Evolutionary conservation across 371 early-diverging fungal genomes (phyloP).

Genomic region (Mucor saturninus): DNA sequence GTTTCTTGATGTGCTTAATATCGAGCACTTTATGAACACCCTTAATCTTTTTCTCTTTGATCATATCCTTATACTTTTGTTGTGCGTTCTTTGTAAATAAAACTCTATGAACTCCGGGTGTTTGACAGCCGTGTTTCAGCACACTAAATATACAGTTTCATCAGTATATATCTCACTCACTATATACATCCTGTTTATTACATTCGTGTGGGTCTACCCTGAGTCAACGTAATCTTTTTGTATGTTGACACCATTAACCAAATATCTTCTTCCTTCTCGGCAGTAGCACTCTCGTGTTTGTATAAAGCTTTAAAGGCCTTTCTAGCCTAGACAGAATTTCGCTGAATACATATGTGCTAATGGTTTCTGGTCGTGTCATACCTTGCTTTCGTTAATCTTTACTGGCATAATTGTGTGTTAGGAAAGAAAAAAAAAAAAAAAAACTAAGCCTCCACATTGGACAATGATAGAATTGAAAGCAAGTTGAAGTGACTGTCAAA

Average conservation of each 20-base stretch:
- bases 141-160: no score
- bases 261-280: conserved; percentile 27
- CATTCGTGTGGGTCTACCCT: conserved; percentile 39
- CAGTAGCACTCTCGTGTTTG: conserved; percentile 33
- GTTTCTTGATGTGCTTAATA: conserved; percentile 73
- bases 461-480: not conserved
- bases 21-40: conserved; percentile 77
- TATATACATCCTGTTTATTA: no score
- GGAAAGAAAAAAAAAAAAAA: conserved; percentile 8
- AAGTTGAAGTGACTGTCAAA: not conserved
- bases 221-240: conserved; percentile 22
- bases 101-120: conserved; percentile 63
- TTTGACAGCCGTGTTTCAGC: conserved; percentile 47
- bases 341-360: no score
- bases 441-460: conserved; percentile 20
- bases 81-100: conserved; percentile 89
- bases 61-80: conserved; percentile 69
- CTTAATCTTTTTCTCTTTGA: conserved; percentile 65
- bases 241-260: conserved; percentile 49
- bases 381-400: conserved; percentile 26
- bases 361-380: no score
- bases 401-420: conserved; percentile 7
- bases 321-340: no score
- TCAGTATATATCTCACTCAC: no score
- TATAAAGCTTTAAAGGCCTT: conserved; percentile 44